Base-by-base conservation (phyloP, 1,284 basidiomycete species). In the Singerocomus inundabilis region DNA sequence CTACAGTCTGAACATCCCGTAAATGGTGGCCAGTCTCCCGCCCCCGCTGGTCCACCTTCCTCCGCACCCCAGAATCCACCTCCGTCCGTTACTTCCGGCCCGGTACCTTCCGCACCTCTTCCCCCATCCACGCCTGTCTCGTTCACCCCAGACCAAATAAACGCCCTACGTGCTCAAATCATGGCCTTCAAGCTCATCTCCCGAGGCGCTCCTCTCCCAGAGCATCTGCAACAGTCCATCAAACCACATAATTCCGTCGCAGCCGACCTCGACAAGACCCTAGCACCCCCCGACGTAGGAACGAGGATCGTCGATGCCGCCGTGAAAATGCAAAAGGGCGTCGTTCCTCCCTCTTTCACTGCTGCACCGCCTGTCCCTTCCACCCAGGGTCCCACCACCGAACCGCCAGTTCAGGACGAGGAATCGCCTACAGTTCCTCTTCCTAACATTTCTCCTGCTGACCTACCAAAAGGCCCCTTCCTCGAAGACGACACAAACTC, bases 111-210 rank as follows among this genome's bases (percentile, higher is more conserved):
- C 24, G 50, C 48, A 1, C 66, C 64, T 12, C 51, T 67, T 55
- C 57, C 73, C 58, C 35, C 60, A 48, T 66, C 79, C 39, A 82
- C 82, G 0, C 85, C 87, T 26, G 79, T 88, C n/a, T 84, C 86
- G 5, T 92, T 98, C 70, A 89, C 89, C 2, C 75, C 74, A 1
- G 88, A 91, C 47, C 95, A 98, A 66, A 87, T 97, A 47, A 81
- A 80, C 37, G 84, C 91, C 25, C 82, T 98, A 34, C 84, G 91
- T 46, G 83, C 88, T 0, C 96, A 99, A 66, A 92, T 98, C 39
- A 81, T 87, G 51, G 92, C 95, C 0, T 97, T 89, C 76, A 93
- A 93, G 65, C 81, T 88, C 53, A 80, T 98, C 54, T 78, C 79
- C 18, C 83, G 86, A 25, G 91, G 92, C 44, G 69, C 87, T 32